Base-by-base conservation (phyloP, 371 early-diverging fungal genomes). In the Syncephalastrum racemosum region DNA sequence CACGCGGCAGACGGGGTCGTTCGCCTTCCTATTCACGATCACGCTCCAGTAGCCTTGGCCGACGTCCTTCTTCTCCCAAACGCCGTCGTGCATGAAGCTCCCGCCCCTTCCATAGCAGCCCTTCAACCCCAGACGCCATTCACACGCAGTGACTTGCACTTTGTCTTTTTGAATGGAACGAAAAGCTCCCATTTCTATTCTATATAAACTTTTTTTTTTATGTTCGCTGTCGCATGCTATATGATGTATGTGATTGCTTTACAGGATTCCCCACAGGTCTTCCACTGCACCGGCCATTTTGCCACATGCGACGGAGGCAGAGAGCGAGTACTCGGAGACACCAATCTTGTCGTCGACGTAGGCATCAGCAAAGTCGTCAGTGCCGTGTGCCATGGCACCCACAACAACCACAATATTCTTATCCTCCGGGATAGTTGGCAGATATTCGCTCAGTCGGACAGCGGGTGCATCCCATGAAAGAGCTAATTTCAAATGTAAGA, bases 301-400 rank as follows among this genome's bases (percentile, higher is more conserved):
- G 42, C 91, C 89, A 63, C 96, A 96, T 2, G 95, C 92, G 18
- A 95, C 94, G 1, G 94, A 43, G 6, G 59, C 59, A 15, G 95
- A 94, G 53, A 99, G 82, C 4, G 97, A 93, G 73, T 94, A 99
- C 64, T 96, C 93, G 4, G 91, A 91, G 27, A 98, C 84, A 52
- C 94, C 89, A 53, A 98, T 94, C 80, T 96, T 98, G 55, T 95
- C 94, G 72, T 97, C 97, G 18, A 92, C 91, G 62, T 90, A 91
- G n/a, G 84, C 69, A 66, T 97, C 97, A 1, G 92, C 97, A 86
- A 94, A 97, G 65, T 91, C 85, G 69, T 97, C 97, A 27, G 81
- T 80, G 50, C 99, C 98, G 66, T 94, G 96, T n/a, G 98, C 95
- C 89, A 97, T 89, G 12, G 98, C 97, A 54, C 98, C 98, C 27